Conservation (phyloP, 345 rosid species). For the Psidium guajava region DNA sequence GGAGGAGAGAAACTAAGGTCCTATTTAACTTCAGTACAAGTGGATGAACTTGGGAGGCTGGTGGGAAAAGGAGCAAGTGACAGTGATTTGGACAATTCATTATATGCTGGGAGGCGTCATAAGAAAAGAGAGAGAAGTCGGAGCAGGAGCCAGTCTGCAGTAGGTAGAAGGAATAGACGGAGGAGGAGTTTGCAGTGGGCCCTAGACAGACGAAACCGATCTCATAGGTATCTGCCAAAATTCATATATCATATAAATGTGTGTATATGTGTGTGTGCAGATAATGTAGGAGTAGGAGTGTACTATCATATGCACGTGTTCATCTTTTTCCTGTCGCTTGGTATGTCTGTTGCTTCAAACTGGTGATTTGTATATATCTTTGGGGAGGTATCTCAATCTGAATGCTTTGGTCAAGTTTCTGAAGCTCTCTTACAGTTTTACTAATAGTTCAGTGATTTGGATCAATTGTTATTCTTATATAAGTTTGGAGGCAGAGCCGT, state of each 20-base stretch:
- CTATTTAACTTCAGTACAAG: slow-evolving; percentile 19
- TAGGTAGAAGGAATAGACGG: slow-evolving; percentile 26
- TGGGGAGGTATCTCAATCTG: neutral
- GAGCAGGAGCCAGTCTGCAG: slow-evolving; percentile 31
- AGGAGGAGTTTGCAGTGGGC: slow-evolving; percentile 25
- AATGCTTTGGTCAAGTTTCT: neutral
- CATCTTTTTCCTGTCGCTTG: neutral
- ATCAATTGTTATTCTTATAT: too few species aligned
- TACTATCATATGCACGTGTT: neutral
- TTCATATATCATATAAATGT: neutral
- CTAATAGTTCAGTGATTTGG: neutral
- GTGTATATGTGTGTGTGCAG: neutral
- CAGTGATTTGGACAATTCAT: slow-evolving; percentile 42
- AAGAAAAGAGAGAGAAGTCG: slow-evolving; percentile 24
- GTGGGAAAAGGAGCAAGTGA: slow-evolving; percentile 41
- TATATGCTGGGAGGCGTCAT: slow-evolving; percentile 6
- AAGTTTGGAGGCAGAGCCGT: too few species aligned
- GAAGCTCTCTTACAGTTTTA: neutral
- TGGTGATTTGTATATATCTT: neutral
- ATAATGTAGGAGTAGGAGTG: neutral
- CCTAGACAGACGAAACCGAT: slow-evolving; percentile 36
- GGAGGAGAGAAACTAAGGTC: slow-evolving; percentile 8
- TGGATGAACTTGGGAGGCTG: slow-evolving; percentile 53
- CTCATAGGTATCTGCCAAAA: slow-evolving; percentile 31
- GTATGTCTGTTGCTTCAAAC: neutral